Evolutionary conservation across 1,284 basidiomycete genomes (phyloP).

Genomic region (Coniferiporia weirii): DNA sequence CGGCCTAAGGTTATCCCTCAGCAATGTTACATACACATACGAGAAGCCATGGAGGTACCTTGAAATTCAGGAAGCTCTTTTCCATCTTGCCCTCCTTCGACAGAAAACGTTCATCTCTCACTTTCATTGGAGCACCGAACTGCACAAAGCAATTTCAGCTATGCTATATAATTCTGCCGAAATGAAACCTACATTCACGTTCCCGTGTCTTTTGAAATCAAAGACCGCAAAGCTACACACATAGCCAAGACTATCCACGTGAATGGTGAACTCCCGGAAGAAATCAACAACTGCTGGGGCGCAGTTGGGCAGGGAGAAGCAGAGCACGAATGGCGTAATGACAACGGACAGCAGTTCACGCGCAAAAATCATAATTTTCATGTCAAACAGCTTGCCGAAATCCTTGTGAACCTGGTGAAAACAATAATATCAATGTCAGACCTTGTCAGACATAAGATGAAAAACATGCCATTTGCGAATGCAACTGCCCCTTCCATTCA

Average conservation of each 20-base stretch:
- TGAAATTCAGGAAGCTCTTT: conserved; percentile 95
- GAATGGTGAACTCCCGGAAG: conserved; percentile 94
- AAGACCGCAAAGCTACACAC: conserved; percentile 98
- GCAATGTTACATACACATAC: neutral
- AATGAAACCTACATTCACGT: conserved; percentile 58
- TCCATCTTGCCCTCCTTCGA: conserved; percentile 97
- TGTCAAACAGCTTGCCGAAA: conserved; percentile 84
- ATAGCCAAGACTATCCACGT: conserved; percentile 93
- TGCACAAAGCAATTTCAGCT: conserved; percentile 25
- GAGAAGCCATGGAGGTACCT: conserved; percentile 37
- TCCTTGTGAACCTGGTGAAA: conserved; percentile 71
- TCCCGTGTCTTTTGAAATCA: conserved; percentile 90
- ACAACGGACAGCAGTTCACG: conserved; percentile 89
- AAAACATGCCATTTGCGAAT: conserved; percentile 71
- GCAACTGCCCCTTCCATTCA: conserved; percentile 85
- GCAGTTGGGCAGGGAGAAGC: conserved; percentile 85
- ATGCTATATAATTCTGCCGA: neutral
- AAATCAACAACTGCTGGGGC: conserved; percentile 91
- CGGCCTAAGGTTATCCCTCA: conserved; percentile 43
- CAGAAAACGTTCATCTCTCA: conserved; percentile 67
- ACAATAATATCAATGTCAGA: conserved; percentile 9
- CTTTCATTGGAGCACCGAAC: conserved; percentile 73
- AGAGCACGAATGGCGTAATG: conserved; percentile 90
- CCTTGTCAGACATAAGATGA: neutral
- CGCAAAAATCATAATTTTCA: conserved; percentile 84